phyloP scores from a whole-genome alignment of 768 basidiomycete genomes.

The Chlorophyllum brunneum region DNA sequence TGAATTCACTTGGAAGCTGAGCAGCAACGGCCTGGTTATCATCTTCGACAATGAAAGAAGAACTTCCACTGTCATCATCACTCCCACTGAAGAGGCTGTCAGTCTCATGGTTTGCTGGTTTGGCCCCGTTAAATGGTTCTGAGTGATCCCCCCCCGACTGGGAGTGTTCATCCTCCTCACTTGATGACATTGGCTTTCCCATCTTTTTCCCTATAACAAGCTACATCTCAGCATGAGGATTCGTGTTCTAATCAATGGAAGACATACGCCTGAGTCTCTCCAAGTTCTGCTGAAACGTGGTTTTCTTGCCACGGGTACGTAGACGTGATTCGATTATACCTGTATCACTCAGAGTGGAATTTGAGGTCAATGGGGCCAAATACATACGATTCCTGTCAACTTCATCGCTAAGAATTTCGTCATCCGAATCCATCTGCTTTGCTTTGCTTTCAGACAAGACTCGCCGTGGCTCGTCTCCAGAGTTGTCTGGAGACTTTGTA shows the following conservation, averaged over 20 bases:
- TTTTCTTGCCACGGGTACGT: slow-evolving; percentile 55
- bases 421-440: slow-evolving; percentile 14
- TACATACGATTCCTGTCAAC: slow-evolving; percentile 13
- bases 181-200: slow-evolving; percentile 10
- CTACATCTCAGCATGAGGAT: background rate
- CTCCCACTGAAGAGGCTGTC: slow-evolving; percentile 34
- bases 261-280: slow-evolving; percentile 62
- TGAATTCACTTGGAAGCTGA: slow-evolving; percentile 73
- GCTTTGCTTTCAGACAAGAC: background rate
- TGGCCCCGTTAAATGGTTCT: slow-evolving; percentile 44
- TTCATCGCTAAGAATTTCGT: slow-evolving; percentile 35
- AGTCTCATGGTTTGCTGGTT: slow-evolving; percentile 29
- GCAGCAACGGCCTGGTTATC: slow-evolving; percentile 37
- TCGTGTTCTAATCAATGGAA: background rate
- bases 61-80: slow-evolving; percentile 35
- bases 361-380: background rate
- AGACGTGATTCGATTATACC: slow-evolving; percentile 64
- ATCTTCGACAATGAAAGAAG: slow-evolving; percentile 65
- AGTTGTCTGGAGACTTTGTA: background rate
- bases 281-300: slow-evolving; percentile 58
- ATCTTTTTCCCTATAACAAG: slow-evolving; percentile 19
- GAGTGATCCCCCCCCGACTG: slow-evolving; percentile 23
- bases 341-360: slow-evolving; percentile 21
- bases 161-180: slow-evolving; percentile 38
- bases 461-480: background rate